A percentile compares a stretch with the other conserved stretches of the same genome.
Evolutionary conservation across 2,329 filamentous ascomycete species (phyloP).

Genomic region (Catunica adiposa): DNA sequence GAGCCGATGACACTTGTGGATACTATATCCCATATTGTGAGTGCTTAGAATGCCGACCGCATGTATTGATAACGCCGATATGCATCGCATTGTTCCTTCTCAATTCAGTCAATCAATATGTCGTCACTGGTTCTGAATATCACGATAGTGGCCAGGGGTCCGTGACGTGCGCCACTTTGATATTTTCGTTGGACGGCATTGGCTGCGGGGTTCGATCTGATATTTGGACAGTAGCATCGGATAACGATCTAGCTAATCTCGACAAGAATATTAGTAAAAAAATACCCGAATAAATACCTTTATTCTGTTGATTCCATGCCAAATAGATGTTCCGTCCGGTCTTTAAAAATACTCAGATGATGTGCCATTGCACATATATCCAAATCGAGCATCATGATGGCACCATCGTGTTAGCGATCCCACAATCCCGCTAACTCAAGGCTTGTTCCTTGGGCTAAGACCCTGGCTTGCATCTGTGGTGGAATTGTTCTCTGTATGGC

Average conservation of each 20-base stretch:
- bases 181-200: neutral
- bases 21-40: too few species aligned
- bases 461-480: neutral
- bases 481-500: neutral
- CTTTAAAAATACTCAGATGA: too few species aligned
- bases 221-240: neutral
- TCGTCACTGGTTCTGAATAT: neutral
- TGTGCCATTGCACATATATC: neutral
- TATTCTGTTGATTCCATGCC: too few species aligned
- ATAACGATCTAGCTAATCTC: too few species aligned
- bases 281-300: too few species aligned
- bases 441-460: neutral
- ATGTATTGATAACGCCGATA: neutral
- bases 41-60: neutral
- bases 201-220: neutral
- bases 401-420: neutral
- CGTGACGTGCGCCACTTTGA: neutral
- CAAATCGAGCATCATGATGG: neutral
- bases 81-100: neutral
- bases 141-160: neutral
- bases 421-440: too few species aligned
- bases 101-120: neutral
- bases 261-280: too few species aligned
- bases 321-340: too few species aligned
- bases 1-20: too few species aligned